Conservation (phyloP, 441 rosid genomes). For the Metrosideros polymorpha region DNA sequence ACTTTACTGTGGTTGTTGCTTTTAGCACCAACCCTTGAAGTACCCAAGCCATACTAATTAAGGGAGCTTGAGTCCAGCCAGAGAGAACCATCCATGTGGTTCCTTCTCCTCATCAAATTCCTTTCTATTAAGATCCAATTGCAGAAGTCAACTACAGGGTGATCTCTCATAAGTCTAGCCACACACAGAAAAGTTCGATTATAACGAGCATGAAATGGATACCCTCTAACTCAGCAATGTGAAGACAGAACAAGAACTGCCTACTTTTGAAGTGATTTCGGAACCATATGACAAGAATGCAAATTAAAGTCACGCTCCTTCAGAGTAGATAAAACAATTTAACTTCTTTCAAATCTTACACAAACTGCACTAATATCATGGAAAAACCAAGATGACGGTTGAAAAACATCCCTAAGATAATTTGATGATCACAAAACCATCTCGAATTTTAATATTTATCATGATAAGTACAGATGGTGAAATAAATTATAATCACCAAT, state of each 20-base stretch:
- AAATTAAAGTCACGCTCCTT: background rate
- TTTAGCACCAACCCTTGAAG: slow-evolving; percentile 8
- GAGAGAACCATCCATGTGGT: slow-evolving; percentile 91
- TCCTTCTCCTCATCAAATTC: slow-evolving; percentile 94
- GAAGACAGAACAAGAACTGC: background rate
- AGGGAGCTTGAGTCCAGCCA: slow-evolving; percentile 74
- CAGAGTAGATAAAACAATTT: background rate
- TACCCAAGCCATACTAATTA: slow-evolving; percentile 9
- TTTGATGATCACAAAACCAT: no score
- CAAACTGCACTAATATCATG: background rate
- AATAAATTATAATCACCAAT: no score
- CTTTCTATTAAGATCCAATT: slow-evolving; percentile 39
- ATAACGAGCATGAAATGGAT: background rate
- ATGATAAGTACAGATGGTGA: no score
- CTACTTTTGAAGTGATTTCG: background rate
- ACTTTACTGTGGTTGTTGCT: slow-evolving; percentile 26
- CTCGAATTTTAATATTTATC: no score
- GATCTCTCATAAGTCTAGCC: background rate
- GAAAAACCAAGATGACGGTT: background rate
- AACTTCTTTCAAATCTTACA: background rate
- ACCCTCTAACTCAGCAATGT: background rate
- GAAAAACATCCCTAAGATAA: no score
- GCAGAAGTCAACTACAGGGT: background rate
- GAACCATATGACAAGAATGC: background rate
- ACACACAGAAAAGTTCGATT: background rate